These are phyloP conservation scores for Yamadazyma mexicana DNA, from an alignment of 1,139 yeast species.

Conservation along the genomic window DNA sequence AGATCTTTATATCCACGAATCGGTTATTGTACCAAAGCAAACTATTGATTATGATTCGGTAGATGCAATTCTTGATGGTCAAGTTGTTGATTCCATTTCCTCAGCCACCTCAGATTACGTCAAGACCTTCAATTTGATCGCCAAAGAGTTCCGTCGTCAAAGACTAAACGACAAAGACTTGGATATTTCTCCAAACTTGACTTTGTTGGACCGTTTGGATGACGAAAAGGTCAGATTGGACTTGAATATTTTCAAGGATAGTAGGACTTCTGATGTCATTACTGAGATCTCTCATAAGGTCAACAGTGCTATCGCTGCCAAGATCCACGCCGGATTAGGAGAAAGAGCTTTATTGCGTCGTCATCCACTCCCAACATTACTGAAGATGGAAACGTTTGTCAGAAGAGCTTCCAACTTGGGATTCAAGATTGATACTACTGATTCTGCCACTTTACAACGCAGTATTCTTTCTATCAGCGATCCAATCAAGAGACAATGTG, in stretches of 20 bases:
- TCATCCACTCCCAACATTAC: constrained; percentile 80
- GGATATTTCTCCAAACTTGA: constrained; percentile 55
- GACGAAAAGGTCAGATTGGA: constrained; percentile 76
- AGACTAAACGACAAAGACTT: constrained; percentile 56
- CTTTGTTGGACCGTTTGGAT: constrained; percentile 77
- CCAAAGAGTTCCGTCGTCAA: constrained; percentile 72
- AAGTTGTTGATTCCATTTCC: constrained; percentile 34
- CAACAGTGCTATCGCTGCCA: constrained; percentile 84
- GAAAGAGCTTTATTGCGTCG: constrained; percentile 83
- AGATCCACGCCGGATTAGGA: constrained; percentile 72
- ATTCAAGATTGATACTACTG: constrained; percentile 69
- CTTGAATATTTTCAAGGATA: constrained; percentile 70
- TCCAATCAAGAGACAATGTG: constrained; percentile 64
- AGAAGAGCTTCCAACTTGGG: constrained; percentile 68
- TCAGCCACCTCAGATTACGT: constrained; percentile 69
- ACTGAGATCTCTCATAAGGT: constrained; percentile 81
- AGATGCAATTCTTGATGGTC: constrained; percentile 46
- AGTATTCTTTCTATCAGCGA: constrained; percentile 69
- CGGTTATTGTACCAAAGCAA: constrained; percentile 64
- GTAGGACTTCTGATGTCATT: constrained; percentile 58
- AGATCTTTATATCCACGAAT: constrained; percentile 76
- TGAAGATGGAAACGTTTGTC: constrained; percentile 78
- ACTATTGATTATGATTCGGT: constrained; percentile 52
- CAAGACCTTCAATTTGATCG: constrained; percentile 61
- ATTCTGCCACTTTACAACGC: constrained; percentile 70